A percentile compares a stretch with the other conserved stretches of the same genome.
Conservation (phyloP, 2,329 filamentous ascomycete genomes). For the Chrysosporium queenslandicum region DNA sequence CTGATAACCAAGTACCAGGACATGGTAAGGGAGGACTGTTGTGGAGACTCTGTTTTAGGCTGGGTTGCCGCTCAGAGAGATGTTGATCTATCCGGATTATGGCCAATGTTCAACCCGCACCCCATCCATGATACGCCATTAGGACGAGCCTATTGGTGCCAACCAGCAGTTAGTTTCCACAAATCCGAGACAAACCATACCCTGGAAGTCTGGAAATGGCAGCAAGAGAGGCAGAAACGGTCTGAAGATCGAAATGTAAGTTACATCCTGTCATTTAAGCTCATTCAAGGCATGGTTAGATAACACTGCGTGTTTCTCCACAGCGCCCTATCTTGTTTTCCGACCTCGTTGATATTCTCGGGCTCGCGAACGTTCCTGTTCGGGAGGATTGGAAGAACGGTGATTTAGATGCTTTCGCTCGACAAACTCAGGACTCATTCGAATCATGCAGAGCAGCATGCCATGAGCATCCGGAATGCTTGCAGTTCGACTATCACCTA, state of each 20-base stretch:
- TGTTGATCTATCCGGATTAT: not conserved
- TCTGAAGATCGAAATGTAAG: not conserved
- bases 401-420: not conserved
- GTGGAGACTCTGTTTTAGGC: conserved; percentile 2
- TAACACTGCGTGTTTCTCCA: not conserved
- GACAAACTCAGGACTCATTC: not conserved
- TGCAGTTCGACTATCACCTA: conserved; percentile 2
- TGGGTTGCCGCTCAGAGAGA: not conserved
- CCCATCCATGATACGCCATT: not conserved
- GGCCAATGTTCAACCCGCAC: not conserved
- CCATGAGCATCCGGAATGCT: not conserved
- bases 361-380: not conserved
- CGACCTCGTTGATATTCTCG: not conserved
- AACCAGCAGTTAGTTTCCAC: not conserved
- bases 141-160: not conserved
- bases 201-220: not conserved
- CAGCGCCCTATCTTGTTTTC: not conserved
- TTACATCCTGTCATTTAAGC: not conserved
- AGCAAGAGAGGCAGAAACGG: not conserved
- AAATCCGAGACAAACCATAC: not conserved
- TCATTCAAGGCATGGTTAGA: not conserved
- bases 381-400: not conserved
- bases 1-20: not conserved
- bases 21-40: not conserved
- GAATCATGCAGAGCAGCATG: conserved; percentile 3